Percentiles rank a stretch among this genome's conserved stretches.
phyloP scores from a whole-genome alignment of 768 basidiomycete genomes.

The Kwoniella bestiolae region DNA sequence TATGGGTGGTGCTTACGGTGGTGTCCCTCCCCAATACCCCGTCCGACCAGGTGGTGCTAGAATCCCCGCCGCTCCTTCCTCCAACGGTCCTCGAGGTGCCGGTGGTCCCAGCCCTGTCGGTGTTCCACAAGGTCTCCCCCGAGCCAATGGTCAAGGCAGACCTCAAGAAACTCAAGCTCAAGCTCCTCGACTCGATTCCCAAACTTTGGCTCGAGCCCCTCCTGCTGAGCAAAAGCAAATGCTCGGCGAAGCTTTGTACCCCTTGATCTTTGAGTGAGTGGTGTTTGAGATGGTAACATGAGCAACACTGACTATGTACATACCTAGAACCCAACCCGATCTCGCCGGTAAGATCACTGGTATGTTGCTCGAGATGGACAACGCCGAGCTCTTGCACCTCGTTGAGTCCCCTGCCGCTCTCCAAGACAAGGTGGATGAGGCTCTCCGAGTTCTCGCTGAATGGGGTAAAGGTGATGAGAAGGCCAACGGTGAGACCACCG shows the following conservation, averaged over 20 bases:
- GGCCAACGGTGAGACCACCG: slow-evolving; percentile 31
- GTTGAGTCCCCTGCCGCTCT: slow-evolving; percentile 81
- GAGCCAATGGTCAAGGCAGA: slow-evolving; percentile 41
- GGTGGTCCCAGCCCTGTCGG: slow-evolving; percentile 58
- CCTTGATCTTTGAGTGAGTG: slow-evolving; percentile 80
- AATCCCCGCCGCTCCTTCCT: slow-evolving; percentile 64
- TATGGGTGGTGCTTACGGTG: slow-evolving; percentile 34
- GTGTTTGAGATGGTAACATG: background rate
- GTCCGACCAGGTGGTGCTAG: slow-evolving; percentile 44
- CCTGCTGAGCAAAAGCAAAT: slow-evolving; percentile 96
- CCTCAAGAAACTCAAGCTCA: slow-evolving; percentile 55
- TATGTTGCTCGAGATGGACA: slow-evolving; percentile 99
- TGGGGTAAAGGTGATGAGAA: slow-evolving; percentile 64
- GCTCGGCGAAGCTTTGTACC: slow-evolving; percentile 94
- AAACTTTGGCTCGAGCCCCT: slow-evolving; percentile 66
- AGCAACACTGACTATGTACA: background rate
- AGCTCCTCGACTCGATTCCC: slow-evolving; percentile 64
- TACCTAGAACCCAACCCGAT: slow-evolving; percentile 75
- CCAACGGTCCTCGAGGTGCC: slow-evolving; percentile 60
- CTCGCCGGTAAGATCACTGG: slow-evolving; percentile 98
- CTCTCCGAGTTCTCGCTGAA: slow-evolving; percentile 83
- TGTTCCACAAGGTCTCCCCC: slow-evolving; percentile 60
- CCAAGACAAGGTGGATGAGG: slow-evolving; percentile 88
- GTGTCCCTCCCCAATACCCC: slow-evolving; percentile 45
- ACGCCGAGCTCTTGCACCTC: slow-evolving; percentile 85